These are phyloP conservation scores for Phytophthora boehmeriae DNA, from an alignment of 352 stramenopile species.

Conservation along the genomic window DNA sequence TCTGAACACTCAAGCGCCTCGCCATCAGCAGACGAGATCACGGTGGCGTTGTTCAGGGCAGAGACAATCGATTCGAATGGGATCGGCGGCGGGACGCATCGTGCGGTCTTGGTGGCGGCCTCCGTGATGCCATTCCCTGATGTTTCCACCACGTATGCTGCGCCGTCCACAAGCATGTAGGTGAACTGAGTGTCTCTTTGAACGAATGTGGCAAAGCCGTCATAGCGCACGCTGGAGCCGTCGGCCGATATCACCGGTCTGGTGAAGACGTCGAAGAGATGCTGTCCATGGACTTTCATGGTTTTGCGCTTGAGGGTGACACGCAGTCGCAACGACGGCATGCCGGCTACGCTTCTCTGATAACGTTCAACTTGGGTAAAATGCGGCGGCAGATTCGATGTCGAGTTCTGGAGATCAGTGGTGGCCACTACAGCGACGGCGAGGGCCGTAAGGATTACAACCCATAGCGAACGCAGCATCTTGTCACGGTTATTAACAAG, in stretches of 20 bases:
- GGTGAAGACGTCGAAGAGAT: conserved; percentile 23
- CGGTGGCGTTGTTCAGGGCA: neutral
- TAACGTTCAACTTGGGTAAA: too few relatives aligned
- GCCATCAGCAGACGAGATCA: neutral
- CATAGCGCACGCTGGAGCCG: conserved; percentile 14
- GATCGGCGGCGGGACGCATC: conserved; percentile 4
- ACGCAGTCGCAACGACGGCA: conserved; percentile 17
- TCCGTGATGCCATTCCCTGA: neutral
- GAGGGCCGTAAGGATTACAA: too few relatives aligned
- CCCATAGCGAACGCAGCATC: too few relatives aligned
- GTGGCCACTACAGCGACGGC: too few relatives aligned
- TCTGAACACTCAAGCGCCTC: conserved; percentile 6
- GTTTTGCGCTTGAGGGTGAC: conserved; percentile 21
- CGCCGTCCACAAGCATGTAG: conserved; percentile 18
- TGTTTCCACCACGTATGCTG: conserved; percentile 12
- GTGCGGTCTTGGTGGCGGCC: neutral
- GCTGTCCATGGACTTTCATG: conserved; percentile 21
- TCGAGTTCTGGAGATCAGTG: too few relatives aligned
- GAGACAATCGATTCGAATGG: conserved; percentile 10
- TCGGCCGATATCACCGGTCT: conserved; percentile 11
- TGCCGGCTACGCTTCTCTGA: too few relatives aligned
- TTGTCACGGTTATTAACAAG: too few relatives aligned
- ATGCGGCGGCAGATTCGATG: too few relatives aligned
- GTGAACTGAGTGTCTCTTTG: conserved; percentile 5
- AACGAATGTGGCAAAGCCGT: conserved; percentile 8